Evolutionary conservation across 352 stramenopile species (phyloP), one percentile per base, ranked within the genome.

Genomic region (Phytopythium sindhum): DNA sequence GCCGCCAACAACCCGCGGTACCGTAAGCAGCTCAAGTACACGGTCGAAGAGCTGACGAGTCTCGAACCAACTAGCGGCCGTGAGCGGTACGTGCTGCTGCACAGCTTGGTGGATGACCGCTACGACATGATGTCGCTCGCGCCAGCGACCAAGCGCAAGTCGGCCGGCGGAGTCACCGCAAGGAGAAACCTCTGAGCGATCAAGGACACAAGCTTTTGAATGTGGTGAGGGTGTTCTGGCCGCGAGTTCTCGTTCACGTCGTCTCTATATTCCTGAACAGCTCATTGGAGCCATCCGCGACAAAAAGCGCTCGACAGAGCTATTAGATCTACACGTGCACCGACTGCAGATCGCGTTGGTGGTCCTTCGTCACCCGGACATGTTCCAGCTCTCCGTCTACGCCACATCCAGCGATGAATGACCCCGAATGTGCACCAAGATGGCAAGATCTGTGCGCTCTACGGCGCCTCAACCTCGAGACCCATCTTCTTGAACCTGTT

Each of bases 51-150:
- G 64, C 60, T 96, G 11, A 47, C 89, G 37, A 69, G 72, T 21
- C 65, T 96, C 6, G 77, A 85, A 29, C 73, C 80, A 7, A 77
- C 68, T 17, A 74, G 70, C 26, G 78, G 82, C n/a, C 70, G 81
- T 1, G 86, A 93, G 63, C 83, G 85, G 42, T 95, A 94, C 51
- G 63, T 96, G 45, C 63, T 96, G 29, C 68, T 96, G 28, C 86
- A 96, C 64, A 94, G 84, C 23, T 75, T 91, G 60, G 78, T 90
- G 37, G 88, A 96, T 59, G 86, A 96, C 61, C 82, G 88, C 9
- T 96, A 96, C 64, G 88, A 96, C 56, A 77, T 96, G 67, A 89
- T 96, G 74, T 96, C 86, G 11, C 78, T 95, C 45, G 67, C 72
- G 10, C 72, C 81, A 33, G 71, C 81, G 12, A 73, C 67, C 44